These are phyloP conservation scores for Trichocomaceae sp. DNA, from an alignment of 2,329 filamentous ascomycete species.

Conservation along the genomic window DNA sequence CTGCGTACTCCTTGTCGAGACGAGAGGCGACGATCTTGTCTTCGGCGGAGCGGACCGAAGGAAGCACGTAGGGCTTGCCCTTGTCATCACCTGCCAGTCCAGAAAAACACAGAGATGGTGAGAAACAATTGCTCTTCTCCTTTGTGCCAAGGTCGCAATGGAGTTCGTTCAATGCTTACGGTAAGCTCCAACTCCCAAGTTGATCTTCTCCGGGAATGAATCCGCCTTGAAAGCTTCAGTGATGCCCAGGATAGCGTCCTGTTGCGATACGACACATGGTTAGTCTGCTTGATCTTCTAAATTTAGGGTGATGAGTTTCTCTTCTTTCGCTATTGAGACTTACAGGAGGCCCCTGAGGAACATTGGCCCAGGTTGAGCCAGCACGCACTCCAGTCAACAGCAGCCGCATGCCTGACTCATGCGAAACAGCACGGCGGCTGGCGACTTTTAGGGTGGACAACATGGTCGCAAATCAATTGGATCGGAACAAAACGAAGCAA, in stretches of 20 bases:
- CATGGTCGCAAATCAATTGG: slow-evolving; percentile 26
- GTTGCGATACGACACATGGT: slow-evolving; percentile 9
- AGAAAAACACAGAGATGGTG: neutral
- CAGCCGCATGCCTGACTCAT: slow-evolving; percentile 34
- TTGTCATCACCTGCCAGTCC: slow-evolving; percentile 62
- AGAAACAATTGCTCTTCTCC: neutral
- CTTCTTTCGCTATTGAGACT: slow-evolving; percentile 32
- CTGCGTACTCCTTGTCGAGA: slow-evolving; percentile 95
- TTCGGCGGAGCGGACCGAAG: slow-evolving; percentile 85
- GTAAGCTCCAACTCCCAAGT: slow-evolving; percentile 96
- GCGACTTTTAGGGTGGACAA: slow-evolving; percentile 42
- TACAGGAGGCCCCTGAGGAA: slow-evolving; percentile 91
- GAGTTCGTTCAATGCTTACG: slow-evolving; percentile 44
- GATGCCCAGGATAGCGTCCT: slow-evolving; percentile 52
- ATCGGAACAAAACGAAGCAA: neutral
- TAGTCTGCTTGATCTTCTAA: neutral
- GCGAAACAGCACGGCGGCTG: slow-evolving; percentile 36
- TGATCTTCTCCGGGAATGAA: slow-evolving; percentile 90
- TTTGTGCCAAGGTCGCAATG: neutral
- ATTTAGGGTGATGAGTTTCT: neutral
- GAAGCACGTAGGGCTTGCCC: slow-evolving; percentile 96
- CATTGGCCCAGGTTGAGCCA: slow-evolving; percentile 81
- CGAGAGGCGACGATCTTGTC: slow-evolving; percentile 70
- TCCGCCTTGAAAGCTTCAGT: slow-evolving; percentile 99
- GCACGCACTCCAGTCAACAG: slow-evolving; percentile 47